Evolutionary conservation across 169 alveolate species (phyloP).

Genomic region (Babesia sp.): DNA sequence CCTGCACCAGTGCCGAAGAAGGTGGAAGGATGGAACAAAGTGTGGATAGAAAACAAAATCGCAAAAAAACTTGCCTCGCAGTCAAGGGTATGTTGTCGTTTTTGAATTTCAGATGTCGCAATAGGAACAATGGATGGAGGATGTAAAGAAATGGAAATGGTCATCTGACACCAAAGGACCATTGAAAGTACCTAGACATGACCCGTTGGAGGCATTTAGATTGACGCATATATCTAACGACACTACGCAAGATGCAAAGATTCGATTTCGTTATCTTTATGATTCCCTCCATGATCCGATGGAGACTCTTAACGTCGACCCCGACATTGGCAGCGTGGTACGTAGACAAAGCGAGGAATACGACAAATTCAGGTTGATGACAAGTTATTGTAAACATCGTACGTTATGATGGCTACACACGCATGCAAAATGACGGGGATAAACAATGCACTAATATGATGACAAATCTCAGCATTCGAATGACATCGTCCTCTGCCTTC

Average conservation of each 20-base stretch:
- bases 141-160: slow-evolving; percentile 81
- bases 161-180: slow-evolving; percentile 77
- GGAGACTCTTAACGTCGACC: slow-evolving; percentile 47
- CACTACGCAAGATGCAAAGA: slow-evolving; percentile 27
- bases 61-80: slow-evolving; percentile 34
- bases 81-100: slow-evolving; percentile 17
- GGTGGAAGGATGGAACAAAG: slow-evolving; percentile 80
- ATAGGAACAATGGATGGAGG: slow-evolving; percentile 70
- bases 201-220: slow-evolving; percentile 71
- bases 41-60: slow-evolving; percentile 77
- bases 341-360: not conserved
- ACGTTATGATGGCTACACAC: too few relatives aligned
- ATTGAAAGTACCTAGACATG: slow-evolving; percentile 73
- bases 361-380: not conserved
- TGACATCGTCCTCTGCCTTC: slow-evolving; percentile 66
- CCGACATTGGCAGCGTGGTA: slow-evolving; percentile 20
- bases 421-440: not conserved
- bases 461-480: slow-evolving; percentile 2
- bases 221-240: slow-evolving; percentile 53
- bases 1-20: slow-evolving; percentile 80
- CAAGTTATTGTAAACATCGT: not conserved
- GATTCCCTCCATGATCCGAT: slow-evolving; percentile 60
- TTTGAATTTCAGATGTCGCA: slow-evolving; percentile 23
- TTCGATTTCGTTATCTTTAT: slow-evolving; percentile 69
- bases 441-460: not conserved